phyloP scores from a whole-genome alignment of 257 asterid genomes.

The Asclepias syriaca region DNA sequence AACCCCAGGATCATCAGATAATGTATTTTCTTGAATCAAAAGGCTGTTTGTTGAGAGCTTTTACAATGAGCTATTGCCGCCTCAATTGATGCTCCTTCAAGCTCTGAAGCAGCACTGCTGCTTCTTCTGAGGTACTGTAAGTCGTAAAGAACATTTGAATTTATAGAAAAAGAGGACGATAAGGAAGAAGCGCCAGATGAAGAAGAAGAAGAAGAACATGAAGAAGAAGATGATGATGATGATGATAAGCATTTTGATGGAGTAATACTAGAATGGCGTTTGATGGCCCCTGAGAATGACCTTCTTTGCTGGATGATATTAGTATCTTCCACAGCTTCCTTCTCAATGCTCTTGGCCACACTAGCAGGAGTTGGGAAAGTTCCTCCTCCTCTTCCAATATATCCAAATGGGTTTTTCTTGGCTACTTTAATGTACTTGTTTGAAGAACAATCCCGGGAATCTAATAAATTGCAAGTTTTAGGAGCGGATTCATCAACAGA shows the following conservation, averaged over 20 bases:
- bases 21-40: slow-evolving; percentile 26
- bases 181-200: slow-evolving; percentile 51
- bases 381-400: slow-evolving; percentile 29
- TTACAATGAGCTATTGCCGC: slow-evolving; percentile 94
- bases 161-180: slow-evolving; percentile 52
- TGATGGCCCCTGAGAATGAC: slow-evolving; percentile 75
- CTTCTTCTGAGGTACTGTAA: slow-evolving; percentile 47
- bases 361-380: slow-evolving; percentile 42
- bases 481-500: slow-evolving; percentile 22
- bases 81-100: slow-evolving; percentile 54
- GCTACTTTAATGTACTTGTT: slow-evolving; percentile 22
- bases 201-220: slow-evolving; percentile 49
- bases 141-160: slow-evolving; percentile 40
- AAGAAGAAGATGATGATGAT: slow-evolving; percentile 36
- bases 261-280: slow-evolving; percentile 33
- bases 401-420: slow-evolving; percentile 31
- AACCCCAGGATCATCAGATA: slow-evolving; percentile 19
- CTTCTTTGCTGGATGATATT: slow-evolving; percentile 34
- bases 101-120: slow-evolving; percentile 53
- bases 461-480: slow-evolving; percentile 11
- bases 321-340: slow-evolving; percentile 24
- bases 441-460: slow-evolving; percentile 5
- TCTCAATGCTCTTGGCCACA: slow-evolving; percentile 33
- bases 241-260: slow-evolving; percentile 50
- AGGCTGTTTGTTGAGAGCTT: slow-evolving; percentile 47